phyloP scores from a whole-genome alignment of 2,329 filamentous ascomycete species.

The Hypoxylon sp. region DNA sequence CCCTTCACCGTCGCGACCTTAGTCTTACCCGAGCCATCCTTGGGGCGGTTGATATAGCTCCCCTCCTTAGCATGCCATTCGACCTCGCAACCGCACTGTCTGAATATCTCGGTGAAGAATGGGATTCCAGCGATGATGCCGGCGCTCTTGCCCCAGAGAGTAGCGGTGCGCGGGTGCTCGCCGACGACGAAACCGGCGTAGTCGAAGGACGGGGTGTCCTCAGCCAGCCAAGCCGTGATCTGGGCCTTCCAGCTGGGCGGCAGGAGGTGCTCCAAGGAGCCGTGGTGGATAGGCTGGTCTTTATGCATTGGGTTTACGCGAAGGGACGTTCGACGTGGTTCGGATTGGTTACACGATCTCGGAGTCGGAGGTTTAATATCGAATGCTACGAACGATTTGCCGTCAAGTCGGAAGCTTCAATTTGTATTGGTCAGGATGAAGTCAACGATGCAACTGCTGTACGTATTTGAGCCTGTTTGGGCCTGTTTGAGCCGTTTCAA shows the following conservation, averaged over 20 bases:
- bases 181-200: conserved; percentile 98
- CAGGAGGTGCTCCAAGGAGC: conserved; percentile 75
- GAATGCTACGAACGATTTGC: neutral
- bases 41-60: conserved; percentile 71
- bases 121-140: conserved; percentile 92
- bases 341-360: conserved; percentile 2
- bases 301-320: conserved; percentile 38
- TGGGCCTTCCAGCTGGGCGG: conserved; percentile 86
- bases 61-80: conserved; percentile 90
- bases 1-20: conserved; percentile 85
- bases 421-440: conserved; percentile 32
- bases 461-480: conserved; percentile 1
- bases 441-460: conserved; percentile 1
- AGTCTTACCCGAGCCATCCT: conserved; percentile 65
- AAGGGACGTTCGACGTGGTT: conserved; percentile 10
- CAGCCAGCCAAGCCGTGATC: conserved; percentile 88
- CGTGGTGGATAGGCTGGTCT: conserved; percentile 55
- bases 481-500: conserved; percentile 44
- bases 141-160: conserved; percentile 76
- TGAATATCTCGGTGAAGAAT: conserved; percentile 95
- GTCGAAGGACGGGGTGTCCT: conserved; percentile 97
- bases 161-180: conserved; percentile 72
- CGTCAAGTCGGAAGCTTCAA: neutral
- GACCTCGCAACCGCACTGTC: conserved; percentile 90
- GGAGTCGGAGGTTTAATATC: neutral